Percentiles rank a stretch among this genome's conserved stretches.
Evolutionary conservation across 257 asterid genomes (phyloP).

Genomic region (Oldenlandia corymbosa): DNA sequence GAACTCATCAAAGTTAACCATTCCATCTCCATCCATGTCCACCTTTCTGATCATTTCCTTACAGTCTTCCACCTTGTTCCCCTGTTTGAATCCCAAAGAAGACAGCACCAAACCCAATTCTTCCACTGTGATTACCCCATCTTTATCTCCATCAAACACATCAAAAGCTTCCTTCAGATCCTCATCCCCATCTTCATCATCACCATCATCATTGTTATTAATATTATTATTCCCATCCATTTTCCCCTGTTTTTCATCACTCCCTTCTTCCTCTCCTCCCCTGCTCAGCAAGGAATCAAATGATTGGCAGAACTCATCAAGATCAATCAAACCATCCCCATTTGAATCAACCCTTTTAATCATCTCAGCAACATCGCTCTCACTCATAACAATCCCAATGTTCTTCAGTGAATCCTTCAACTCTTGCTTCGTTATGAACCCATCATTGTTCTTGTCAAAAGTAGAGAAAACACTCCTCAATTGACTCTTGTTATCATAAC

Average conservation of each 20-base stretch:
- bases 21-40: constrained; percentile 86
- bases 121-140: constrained; percentile 65
- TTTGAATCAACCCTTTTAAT: constrained; percentile 53
- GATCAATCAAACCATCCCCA: constrained; percentile 71
- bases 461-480: constrained; percentile 53
- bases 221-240: no score
- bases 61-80: constrained; percentile 58
- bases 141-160: constrained; percentile 71
- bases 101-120: constrained; percentile 64
- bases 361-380: constrained; percentile 63
- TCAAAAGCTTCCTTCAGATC: constrained; percentile 69
- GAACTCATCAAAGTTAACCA: constrained; percentile 73
- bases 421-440: constrained; percentile 65
- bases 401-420: constrained; percentile 53
- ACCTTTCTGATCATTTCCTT: constrained; percentile 72
- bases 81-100: constrained; percentile 58
- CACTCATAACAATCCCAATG: constrained; percentile 55
- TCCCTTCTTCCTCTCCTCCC: not conserved
- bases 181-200: constrained; percentile 18
- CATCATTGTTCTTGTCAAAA: constrained; percentile 78
- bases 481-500: constrained; percentile 16
- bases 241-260: no score
- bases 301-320: constrained; percentile 61
- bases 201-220: not conserved
- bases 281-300: constrained; percentile 34